Conservation (phyloP, 768 basidiomycete species). For the Mrakia frigida region DNA sequence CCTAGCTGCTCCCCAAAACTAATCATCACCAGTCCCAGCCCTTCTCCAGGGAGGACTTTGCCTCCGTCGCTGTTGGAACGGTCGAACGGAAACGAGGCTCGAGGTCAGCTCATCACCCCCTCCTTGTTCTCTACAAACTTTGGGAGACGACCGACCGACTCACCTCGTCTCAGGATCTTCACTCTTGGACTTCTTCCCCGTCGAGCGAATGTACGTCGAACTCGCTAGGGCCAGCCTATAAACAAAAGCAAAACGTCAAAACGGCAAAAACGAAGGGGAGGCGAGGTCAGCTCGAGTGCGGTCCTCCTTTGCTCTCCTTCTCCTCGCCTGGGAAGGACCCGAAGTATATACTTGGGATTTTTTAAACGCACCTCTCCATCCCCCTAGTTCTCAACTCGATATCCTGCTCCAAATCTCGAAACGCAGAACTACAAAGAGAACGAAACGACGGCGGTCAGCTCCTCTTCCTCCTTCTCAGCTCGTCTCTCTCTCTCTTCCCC, state of each 20-base stretch:
- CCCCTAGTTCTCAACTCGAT: constrained; percentile 74
- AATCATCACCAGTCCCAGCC: constrained; percentile 80
- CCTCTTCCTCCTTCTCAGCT: no score
- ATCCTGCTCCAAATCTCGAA: constrained; percentile 73
- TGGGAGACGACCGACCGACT: not conserved
- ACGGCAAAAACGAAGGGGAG: no score
- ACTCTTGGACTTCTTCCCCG: constrained; percentile 65
- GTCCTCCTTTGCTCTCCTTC: not conserved
- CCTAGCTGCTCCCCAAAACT: constrained; percentile 74
- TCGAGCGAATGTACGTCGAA: constrained; percentile 59
- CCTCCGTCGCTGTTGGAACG: constrained; percentile 52
- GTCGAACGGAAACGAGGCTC: not conserved
- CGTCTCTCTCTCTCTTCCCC: not conserved
- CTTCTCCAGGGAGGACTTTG: constrained; percentile 70
- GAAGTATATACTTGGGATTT: not conserved
- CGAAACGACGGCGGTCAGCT: not conserved
- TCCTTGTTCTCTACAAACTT: not conserved
- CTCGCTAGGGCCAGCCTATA: constrained; percentile 66
- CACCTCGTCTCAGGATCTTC: constrained; percentile 53
- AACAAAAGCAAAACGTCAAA: no score
- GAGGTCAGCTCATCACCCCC: not conserved
- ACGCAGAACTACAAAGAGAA: constrained; percentile 54
- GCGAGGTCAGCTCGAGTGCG: not conserved
- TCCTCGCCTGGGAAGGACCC: not conserved
- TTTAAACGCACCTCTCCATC: constrained; percentile 58